phyloP scores from a whole-genome alignment of 768 basidiomycete species.

The Coprinopsis strossmayeri region DNA sequence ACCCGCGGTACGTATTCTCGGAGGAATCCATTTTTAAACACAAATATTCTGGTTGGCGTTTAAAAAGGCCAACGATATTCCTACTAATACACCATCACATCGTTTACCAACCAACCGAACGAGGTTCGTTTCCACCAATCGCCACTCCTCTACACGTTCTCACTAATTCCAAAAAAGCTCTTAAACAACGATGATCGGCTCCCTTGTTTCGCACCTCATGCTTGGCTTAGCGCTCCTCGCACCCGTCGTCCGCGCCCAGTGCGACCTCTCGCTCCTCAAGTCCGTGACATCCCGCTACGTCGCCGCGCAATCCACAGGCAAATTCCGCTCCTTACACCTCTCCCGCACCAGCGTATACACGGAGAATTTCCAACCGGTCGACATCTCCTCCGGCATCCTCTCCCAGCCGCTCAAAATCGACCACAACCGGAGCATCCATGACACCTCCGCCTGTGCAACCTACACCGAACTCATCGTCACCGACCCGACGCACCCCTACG shows the following conservation, averaged over 20 bases:
- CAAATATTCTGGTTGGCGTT: too few species aligned
- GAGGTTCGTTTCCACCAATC: too few species aligned
- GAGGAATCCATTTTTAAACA: too few species aligned
- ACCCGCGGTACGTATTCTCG: too few species aligned
- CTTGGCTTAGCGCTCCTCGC: slow-evolving; percentile 14
- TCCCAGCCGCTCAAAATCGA: neutral
- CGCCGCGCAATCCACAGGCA: neutral
- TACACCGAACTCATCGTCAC: slow-evolving; percentile 2
- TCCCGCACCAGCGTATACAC: slow-evolving; percentile 1
- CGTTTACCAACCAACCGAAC: too few species aligned
- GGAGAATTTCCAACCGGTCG: neutral
- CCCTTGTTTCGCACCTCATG: neutral
- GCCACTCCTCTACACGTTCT: too few species aligned
- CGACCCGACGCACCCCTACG: neutral
- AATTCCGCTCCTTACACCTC: neutral
- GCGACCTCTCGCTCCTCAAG: neutral
- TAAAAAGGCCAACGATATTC: too few species aligned
- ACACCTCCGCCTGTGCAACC: slow-evolving; percentile 1
- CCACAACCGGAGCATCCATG: neutral
- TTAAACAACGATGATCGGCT: neutral
- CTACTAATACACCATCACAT: too few species aligned
- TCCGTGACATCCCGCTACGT: neutral
- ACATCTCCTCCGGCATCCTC: neutral
- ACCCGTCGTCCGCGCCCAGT: neutral
- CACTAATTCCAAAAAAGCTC: too few species aligned